Evolutionary conservation across 1,139 yeast genomes (phyloP).

Genomic region (Yamadazyma buinensis): DNA sequence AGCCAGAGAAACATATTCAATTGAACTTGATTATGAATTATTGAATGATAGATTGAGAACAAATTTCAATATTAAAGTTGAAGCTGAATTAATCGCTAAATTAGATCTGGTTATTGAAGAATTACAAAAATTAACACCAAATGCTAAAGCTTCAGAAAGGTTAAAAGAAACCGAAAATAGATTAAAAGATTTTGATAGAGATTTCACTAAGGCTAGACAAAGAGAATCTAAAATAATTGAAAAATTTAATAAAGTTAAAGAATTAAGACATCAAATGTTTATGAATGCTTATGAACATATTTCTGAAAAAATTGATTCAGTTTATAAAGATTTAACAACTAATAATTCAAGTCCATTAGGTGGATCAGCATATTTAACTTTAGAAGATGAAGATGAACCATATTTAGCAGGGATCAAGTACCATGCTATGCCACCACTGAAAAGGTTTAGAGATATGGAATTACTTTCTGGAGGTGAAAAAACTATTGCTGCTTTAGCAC

Average conservation of each 20-base stretch:
- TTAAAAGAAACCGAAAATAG: constrained; percentile 64
- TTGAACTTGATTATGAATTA: constrained; percentile 55
- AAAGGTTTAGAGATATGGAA: constrained; percentile 90
- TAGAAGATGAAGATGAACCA: constrained; percentile 90
- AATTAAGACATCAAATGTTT: constrained; percentile 57
- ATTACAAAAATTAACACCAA: constrained; percentile 68
- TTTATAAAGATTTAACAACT: constrained; percentile 86
- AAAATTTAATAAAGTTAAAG: constrained; percentile 58
- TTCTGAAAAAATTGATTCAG: constrained; percentile 64
- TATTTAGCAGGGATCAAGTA: constrained; percentile 79
- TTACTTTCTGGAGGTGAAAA: constrained; percentile 95
- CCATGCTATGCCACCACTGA: constrained; percentile 96
- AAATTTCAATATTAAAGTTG: constrained; percentile 32
- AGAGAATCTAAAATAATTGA: constrained; percentile 55
- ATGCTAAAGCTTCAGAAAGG: constrained; percentile 75
- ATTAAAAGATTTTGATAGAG: constrained; percentile 59
- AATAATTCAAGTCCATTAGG: constrained; percentile 70
- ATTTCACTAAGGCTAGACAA: constrained; percentile 60
- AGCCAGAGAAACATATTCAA: constrained; percentile 38
- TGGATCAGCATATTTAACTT: constrained; percentile 85
- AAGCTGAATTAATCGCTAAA: constrained; percentile 43
- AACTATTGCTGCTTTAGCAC: constrained; percentile 92
- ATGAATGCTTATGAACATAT: constrained; percentile 76
- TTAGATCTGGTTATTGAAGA: constrained; percentile 35
- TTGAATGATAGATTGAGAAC: constrained; percentile 46